These are phyloP conservation scores for Colletotrichum paranaense DNA, from an alignment of 2,329 filamentous ascomycete genomes.

Conservation along the genomic window DNA sequence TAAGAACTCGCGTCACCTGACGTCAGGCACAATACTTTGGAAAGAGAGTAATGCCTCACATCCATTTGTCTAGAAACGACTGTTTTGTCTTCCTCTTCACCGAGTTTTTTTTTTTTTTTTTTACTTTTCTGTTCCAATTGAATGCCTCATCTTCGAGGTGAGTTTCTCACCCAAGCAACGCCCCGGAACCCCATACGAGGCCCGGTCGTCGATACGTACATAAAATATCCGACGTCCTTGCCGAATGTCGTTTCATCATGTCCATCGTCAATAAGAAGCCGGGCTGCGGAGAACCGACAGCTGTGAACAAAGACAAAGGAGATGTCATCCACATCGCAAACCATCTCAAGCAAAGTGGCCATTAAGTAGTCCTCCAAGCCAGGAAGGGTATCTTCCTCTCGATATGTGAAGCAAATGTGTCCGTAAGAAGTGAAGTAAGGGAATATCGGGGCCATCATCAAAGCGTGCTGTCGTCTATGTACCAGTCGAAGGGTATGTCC, in stretches of 20 bases:
- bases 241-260: slow-evolving; percentile 33
- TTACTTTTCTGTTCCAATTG: background rate
- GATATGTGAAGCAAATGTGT: slow-evolving; percentile 36
- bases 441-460: slow-evolving; percentile 23
- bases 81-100: slow-evolving; percentile 11
- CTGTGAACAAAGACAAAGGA: slow-evolving; percentile 10
- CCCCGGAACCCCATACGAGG: slow-evolving; percentile 1
- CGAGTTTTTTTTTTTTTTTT: background rate
- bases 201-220: slow-evolving; percentile 20
- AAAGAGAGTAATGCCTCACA: slow-evolving; percentile 5
- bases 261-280: slow-evolving; percentile 30
- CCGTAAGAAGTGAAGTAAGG: slow-evolving; percentile 27
- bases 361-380: slow-evolving; percentile 34
- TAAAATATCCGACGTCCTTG: slow-evolving; percentile 20
- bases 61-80: slow-evolving; percentile 21
- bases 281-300: slow-evolving; percentile 13
- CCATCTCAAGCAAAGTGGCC: slow-evolving; percentile 19
- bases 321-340: slow-evolving; percentile 20
- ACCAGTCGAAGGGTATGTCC: slow-evolving; percentile 29
- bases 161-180: slow-evolving; percentile 3
- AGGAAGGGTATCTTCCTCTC: slow-evolving; percentile 10
- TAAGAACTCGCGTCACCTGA: background rate
- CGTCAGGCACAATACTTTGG: background rate
- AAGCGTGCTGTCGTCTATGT: slow-evolving; percentile 36
- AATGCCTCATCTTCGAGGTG: background rate